These are phyloP conservation scores for Syzygium aqueum DNA, from an alignment of 345 rosid genomes.

Conservation along the genomic window DNA sequence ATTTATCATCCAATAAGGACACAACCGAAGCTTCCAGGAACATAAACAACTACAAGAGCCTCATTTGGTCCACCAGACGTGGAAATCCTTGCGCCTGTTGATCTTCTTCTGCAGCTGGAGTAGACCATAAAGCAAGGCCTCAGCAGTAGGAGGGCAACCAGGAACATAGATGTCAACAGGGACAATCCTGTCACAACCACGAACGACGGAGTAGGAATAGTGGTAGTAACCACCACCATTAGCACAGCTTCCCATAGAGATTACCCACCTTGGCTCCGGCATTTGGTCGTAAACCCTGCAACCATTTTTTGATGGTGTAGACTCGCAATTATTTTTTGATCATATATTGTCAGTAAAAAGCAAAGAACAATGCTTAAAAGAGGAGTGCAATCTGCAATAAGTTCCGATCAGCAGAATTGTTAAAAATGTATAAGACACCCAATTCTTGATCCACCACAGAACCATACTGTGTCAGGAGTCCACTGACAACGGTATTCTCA, in stretches of 20 bases:
- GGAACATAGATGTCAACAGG: conserved; percentile 96
- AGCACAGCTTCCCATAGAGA: conserved; percentile 99
- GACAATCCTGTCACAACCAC: conserved; percentile 97
- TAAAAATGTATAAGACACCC: neutral
- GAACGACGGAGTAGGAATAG: conserved; percentile 92
- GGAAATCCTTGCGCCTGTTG: conserved; percentile 95
- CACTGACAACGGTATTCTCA: neutral
- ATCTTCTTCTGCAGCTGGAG: conserved; percentile 98
- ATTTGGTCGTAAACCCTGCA: conserved; percentile 96
- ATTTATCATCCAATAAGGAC: conserved; percentile 4
- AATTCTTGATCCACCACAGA: neutral
- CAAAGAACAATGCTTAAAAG: neutral
- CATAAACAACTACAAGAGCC: conserved; percentile 1
- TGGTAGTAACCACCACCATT: conserved; percentile 98
- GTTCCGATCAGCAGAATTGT: neutral
- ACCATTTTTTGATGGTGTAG: neutral
- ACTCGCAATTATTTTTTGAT: neutral
- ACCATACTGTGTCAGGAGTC: neutral
- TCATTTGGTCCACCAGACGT: conserved; percentile 89
- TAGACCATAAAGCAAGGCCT: conserved; percentile 86
- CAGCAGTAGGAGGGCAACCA: conserved; percentile 98
- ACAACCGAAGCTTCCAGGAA: conserved; percentile 1
- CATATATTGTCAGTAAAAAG: neutral
- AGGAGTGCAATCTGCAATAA: neutral
- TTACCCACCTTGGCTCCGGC: conserved; percentile 99